A percentile compares a stretch with the other conserved stretches of the same genome.
These are phyloP conservation scores for Euryodendron excelsum DNA, from an alignment of 148 eudicot genomes.

Conservation along the genomic window DNA sequence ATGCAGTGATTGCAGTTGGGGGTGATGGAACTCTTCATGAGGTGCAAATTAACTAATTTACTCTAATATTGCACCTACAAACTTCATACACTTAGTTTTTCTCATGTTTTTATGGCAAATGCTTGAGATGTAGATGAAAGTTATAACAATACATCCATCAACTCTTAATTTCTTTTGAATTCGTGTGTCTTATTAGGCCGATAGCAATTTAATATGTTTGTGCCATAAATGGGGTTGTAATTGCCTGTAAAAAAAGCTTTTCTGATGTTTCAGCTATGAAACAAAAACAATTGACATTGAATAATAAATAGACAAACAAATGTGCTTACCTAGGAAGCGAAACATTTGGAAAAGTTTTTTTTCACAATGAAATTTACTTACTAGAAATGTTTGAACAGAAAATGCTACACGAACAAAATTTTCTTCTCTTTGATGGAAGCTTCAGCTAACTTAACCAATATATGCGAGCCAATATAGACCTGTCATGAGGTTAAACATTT, in stretches of 20 bases:
- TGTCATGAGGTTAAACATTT: background rate
- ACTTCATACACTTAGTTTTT: background rate
- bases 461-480: background rate
- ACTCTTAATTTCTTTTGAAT: background rate
- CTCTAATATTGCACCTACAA: background rate
- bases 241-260: background rate
- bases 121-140: background rate
- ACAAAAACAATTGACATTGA: background rate
- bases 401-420: background rate
- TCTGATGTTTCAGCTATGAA: background rate
- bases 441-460: slow-evolving; percentile 2
- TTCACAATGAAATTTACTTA: background rate
- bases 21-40: slow-evolving; percentile 99
- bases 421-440: background rate
- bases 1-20: slow-evolving; percentile 94
- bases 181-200: background rate
- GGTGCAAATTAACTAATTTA: slow-evolving; percentile 36
- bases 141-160: background rate
- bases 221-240: background rate
- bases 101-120: too few relatives aligned
- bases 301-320: background rate
- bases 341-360: background rate
- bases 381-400: background rate
- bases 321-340: slow-evolving; percentile 2
- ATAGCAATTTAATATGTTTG: background rate